phyloP scores from a whole-genome alignment of 2,329 filamentous ascomycete species.

The Venturia nashicola region DNA sequence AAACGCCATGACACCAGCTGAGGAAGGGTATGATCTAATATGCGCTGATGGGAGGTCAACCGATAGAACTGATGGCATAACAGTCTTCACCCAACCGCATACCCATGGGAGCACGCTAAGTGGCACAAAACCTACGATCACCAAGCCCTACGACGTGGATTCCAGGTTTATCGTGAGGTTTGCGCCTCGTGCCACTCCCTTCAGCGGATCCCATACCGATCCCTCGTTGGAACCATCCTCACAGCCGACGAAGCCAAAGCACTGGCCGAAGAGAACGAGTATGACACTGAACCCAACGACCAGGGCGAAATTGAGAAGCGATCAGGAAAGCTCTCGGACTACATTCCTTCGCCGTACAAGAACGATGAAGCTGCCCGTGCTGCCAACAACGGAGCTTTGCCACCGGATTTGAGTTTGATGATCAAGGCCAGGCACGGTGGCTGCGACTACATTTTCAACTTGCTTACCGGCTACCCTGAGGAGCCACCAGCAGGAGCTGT shows the following conservation, averaged over 20 bases:
- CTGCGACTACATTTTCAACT: slow-evolving; percentile 95
- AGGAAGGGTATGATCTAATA: slow-evolving; percentile 78
- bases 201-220: slow-evolving; percentile 82
- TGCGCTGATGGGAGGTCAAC: neutral
- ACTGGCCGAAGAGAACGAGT: slow-evolving; percentile 95
- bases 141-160: slow-evolving; percentile 90
- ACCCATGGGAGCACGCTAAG: slow-evolving; percentile 92
- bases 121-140: slow-evolving; percentile 96
- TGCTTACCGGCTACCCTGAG: slow-evolving; percentile 95
- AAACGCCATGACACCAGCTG: slow-evolving; percentile 80
- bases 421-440: slow-evolving; percentile 96
- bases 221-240: slow-evolving; percentile 80
- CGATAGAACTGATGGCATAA: slow-evolving; percentile 14
- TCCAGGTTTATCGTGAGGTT: slow-evolving; percentile 98
- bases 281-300: slow-evolving; percentile 95
- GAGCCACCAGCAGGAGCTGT: slow-evolving; percentile 82
- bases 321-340: slow-evolving; percentile 95
- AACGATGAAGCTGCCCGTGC: slow-evolving; percentile 97
- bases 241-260: slow-evolving; percentile 98
- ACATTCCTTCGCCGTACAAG: slow-evolving; percentile 90
- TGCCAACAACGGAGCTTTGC: slow-evolving; percentile 95
- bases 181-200: slow-evolving; percentile 97
- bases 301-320: slow-evolving; percentile 98
- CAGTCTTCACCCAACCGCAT: slow-evolving; percentile 82
- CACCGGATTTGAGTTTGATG: slow-evolving; percentile 94